phyloP scores from a whole-genome alignment of 2,329 filamentous ascomycete species.

The Parastagonospora nodorum region DNA sequence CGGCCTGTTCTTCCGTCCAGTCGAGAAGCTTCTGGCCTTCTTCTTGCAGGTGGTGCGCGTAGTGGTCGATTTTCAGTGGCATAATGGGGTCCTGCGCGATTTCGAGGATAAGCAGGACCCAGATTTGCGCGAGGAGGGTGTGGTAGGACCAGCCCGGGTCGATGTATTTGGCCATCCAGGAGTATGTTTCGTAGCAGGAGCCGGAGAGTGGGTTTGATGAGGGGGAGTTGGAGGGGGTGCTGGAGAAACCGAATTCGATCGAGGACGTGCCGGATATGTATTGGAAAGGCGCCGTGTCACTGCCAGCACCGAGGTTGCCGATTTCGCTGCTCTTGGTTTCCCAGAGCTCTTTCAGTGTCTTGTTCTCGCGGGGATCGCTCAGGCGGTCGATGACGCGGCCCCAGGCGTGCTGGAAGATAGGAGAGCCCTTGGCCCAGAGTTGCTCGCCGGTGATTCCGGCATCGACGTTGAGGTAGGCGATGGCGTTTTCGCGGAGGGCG shows the following conservation, averaged over 20 bases:
- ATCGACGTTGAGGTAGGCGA: constrained; percentile 92
- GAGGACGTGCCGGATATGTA: constrained; percentile 87
- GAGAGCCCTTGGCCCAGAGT: constrained; percentile 80
- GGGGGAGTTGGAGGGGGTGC: constrained; percentile 38
- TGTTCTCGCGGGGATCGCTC: constrained; percentile 70
- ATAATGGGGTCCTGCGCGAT: constrained; percentile 80
- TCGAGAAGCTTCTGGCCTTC: constrained; percentile 74
- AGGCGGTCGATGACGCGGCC: constrained; percentile 75
- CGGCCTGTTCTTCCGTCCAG: constrained; percentile 59
- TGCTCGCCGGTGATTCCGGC: constrained; percentile 75
- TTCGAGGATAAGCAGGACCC: constrained; percentile 82
- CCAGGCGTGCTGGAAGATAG: constrained; percentile 75
- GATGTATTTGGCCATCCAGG: constrained; percentile 79
- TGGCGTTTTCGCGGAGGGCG: constrained; percentile 71
- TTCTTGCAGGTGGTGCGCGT: constrained; percentile 66
- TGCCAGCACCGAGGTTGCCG: constrained; percentile 71
- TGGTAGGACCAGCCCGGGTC: constrained; percentile 88
- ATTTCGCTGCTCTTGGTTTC: constrained; percentile 64
- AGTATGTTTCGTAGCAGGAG: constrained; percentile 87
- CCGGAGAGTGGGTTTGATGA: constrained; percentile 69
- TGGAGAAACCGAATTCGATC: constrained; percentile 80
- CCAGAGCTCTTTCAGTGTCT: constrained; percentile 77
- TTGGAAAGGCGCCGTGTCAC: constrained; percentile 90
- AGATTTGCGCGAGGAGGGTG: constrained; percentile 75
- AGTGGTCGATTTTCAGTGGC: constrained; percentile 78